A percentile compares a stretch with the other conserved stretches of the same genome.
These are phyloP conservation scores for Chrysochromulina parva DNA, from an alignment of 78 protist species.

Conservation along the genomic window DNA sequence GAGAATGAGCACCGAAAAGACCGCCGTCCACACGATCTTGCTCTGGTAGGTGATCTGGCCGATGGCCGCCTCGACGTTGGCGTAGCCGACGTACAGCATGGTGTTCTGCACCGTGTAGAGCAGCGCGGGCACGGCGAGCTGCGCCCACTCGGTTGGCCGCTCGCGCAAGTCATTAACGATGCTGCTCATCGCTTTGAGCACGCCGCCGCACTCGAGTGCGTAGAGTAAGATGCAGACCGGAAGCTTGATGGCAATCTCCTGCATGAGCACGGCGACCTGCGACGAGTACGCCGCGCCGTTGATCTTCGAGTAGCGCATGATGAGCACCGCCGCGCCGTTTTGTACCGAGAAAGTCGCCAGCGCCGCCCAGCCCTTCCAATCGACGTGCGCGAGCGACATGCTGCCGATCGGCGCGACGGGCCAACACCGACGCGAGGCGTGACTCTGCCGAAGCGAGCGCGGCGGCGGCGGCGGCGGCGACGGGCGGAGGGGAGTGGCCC, in stretches of 20 bases:
- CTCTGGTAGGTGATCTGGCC: neutral
- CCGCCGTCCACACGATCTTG: neutral
- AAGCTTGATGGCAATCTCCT: neutral
- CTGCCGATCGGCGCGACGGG: too few relatives aligned
- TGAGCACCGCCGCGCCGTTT: neutral
- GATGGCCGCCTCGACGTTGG: neutral
- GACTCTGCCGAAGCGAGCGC: too few relatives aligned
- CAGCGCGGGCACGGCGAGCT: neutral
- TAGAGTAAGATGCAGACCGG: neutral
- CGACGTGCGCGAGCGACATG: too few relatives aligned
- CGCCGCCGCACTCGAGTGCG: neutral
- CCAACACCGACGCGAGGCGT: too few relatives aligned
- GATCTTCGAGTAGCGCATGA: neutral
- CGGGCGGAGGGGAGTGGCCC: too few relatives aligned
- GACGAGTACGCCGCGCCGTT: neutral
- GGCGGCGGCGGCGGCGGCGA: too few relatives aligned
- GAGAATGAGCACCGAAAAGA: neutral
- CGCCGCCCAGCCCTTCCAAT: neutral
- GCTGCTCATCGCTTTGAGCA: neutral
- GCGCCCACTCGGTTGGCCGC: neutral
- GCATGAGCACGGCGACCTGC: neutral
- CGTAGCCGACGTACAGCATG: neutral
- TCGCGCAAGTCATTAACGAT: neutral
- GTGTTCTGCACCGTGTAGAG: conserved; percentile 21
- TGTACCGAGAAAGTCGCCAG: neutral